Evolutionary conservation across 306 rosid genomes (phyloP).

Genomic region (Fragaria nilgerrensis): DNA sequence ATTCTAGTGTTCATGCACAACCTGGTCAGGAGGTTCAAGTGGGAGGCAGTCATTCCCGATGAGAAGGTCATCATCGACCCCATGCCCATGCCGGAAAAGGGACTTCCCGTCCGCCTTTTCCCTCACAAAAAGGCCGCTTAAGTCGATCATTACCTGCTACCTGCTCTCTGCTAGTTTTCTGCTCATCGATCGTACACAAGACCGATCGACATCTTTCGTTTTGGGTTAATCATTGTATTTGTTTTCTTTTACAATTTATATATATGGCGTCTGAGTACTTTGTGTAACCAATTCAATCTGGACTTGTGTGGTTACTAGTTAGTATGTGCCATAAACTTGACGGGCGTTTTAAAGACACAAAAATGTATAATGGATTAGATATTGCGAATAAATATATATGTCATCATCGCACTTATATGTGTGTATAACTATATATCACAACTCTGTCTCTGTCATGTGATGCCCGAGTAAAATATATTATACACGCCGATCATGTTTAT

Average conservation of each 20-base stretch:
- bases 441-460: background rate
- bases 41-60: slow-evolving; percentile 54
- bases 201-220: background rate
- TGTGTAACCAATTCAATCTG: background rate
- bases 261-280: background rate
- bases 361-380: background rate
- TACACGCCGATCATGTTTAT: background rate
- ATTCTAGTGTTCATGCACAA: slow-evolving; percentile 85
- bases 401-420: background rate
- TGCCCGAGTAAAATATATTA: background rate
- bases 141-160: background rate
- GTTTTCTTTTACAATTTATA: background rate
- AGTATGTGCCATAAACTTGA: background rate
- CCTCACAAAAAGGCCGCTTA: slow-evolving; percentile 39
- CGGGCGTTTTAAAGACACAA: background rate
- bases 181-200: background rate
- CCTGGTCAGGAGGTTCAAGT: slow-evolving; percentile 64
- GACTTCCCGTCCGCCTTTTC: slow-evolving; percentile 70
- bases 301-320: background rate
- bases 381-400: background rate
- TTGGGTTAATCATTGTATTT: background rate
- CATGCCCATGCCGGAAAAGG: slow-evolving; percentile 62
- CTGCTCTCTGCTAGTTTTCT: background rate
- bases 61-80: slow-evolving; percentile 69
- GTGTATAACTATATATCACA: too few species aligned